Evolutionary conservation across 2,329 filamentous ascomycete species (phyloP), one percentile per base, ranked within the genome.

Genomic region (Alternaria triticimaculans): DNA sequence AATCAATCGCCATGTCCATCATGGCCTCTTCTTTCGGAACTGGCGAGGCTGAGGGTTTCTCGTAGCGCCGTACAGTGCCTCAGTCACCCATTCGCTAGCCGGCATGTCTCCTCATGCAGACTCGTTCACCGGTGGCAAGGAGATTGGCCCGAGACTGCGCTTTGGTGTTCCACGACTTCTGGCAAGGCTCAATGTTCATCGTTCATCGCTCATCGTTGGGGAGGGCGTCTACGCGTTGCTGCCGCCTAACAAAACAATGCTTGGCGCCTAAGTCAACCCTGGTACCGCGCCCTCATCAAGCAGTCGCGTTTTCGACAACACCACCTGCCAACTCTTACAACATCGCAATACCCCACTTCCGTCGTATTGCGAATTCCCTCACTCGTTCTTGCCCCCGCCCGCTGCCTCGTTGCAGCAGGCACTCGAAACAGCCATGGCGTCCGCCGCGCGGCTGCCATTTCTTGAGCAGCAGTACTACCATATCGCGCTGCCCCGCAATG

Each of bases 401-500:
- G 44, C 60, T 63, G 46, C 61, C 30, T 18, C 14, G 26, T 58
- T 64, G 65, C 30, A 55, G 23, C 33, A 57, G 43, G 51, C 56
- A 12, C 18, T 10, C 49, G 30, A 21, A 50, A 30, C n/a, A 37
- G 61, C 60, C 50, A 77, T 76, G 74, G 68, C 66, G 58, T 44
- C 65, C 46, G 26, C 55, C 14, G 25, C 26, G 20, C 59, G 55
- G 3, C 10, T 58, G 9, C 48, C 58, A 15, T 70, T 76, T 37
- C 57, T 75, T 4, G 64, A 72, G 20, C 72, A 74, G 48, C 58
- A 78, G 14, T 74, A 80, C 62, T 72, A 80, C 33, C 82, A 83
- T 45, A 62, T 81, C 15, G 75, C 75, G 1, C 67, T 83, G 1
- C 81, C 82, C 3, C 78, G 80, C 10, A 64, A 79, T 9, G 71